A percentile compares a stretch with the other conserved stretches of the same genome.
Evolutionary conservation across 352 stramenopile genomes (phyloP).

Genomic region (Globisporangium heterothallicum): DNA sequence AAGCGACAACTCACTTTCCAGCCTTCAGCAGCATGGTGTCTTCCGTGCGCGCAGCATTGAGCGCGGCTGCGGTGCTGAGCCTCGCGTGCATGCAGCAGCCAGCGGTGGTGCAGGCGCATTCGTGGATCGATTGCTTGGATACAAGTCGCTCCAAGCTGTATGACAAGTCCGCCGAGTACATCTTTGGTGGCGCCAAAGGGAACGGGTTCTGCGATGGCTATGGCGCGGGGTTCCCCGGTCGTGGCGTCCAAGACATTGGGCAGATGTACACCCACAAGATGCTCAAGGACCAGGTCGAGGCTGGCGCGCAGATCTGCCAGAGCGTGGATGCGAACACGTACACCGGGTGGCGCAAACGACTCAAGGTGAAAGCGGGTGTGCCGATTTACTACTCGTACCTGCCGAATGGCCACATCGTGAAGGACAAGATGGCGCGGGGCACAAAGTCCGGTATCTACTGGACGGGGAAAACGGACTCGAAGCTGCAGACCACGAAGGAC

Average conservation of each 20-base stretch:
- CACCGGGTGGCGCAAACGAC: conserved; percentile 47
- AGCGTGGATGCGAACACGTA: conserved; percentile 47
- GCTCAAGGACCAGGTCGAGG: conserved; percentile 57
- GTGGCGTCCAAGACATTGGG: conserved; percentile 44
- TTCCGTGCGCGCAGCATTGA: neutral
- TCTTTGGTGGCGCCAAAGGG: conserved; percentile 50
- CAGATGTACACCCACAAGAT: conserved; percentile 63
- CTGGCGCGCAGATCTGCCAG: conserved; percentile 38
- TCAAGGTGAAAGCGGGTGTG: conserved; percentile 30
- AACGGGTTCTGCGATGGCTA: conserved; percentile 74
- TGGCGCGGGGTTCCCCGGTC: conserved; percentile 49
- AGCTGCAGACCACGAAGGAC: conserved; percentile 38
- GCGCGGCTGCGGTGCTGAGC: conserved; percentile 2
- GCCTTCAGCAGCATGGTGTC: conserved; percentile 2
- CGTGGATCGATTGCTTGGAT: conserved; percentile 77
- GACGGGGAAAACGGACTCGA: conserved; percentile 33
- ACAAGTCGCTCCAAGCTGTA: conserved; percentile 59
- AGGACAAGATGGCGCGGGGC: conserved; percentile 60
- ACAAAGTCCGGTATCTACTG: conserved; percentile 64
- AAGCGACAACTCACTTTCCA: neutral
- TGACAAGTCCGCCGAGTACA: conserved; percentile 56
- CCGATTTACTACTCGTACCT: conserved; percentile 35
- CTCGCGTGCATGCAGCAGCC: conserved; percentile 7
- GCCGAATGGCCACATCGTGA: conserved; percentile 41
- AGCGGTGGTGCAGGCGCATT: conserved; percentile 42